Evolutionary conservation across 108 stramenopile genomes (phyloP), one percentile per base, ranked within the genome.

Genomic region (Nitzschia palea): DNA sequence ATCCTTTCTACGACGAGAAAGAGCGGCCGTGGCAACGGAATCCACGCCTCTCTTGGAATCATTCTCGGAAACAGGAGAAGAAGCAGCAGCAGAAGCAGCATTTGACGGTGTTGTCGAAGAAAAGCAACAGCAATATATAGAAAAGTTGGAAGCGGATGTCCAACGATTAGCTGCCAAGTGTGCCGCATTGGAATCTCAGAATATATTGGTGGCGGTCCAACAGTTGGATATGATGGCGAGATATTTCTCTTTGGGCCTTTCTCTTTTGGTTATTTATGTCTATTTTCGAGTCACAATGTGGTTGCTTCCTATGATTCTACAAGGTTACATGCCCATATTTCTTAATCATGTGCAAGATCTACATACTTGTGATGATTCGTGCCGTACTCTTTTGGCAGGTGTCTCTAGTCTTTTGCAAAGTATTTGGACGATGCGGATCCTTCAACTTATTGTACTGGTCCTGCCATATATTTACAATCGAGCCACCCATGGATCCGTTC

Each of bases 191-290:
- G 72, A 73, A 58, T 67, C 72, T 1, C 72, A 73, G 37, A 73
- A 73, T 31, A 73, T 73, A 25, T 30, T 73, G 10, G 72, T 64
- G 10, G 30, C 72, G 15, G 72, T 64, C 4, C 72, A 73, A 52
- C 55, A 57, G 43, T n/a, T 73, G 17, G 72, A 73, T 43, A 15
- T 56, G 6, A 47, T 65, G 9, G 55, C 65, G 5, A 28, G 52
- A 48, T 48, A 25, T 33, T 50, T 64, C 18, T 28, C 72, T 5
- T 28, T 36, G 1, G 9, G 9, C 9, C 18, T 64, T 27, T 58
- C 52, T 25, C 10, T 34, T 36, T 5, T 54, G 4, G 54, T 33
- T 12, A n/a, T 73, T 10, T 64, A 65, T 25, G 23, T 33, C 6
- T 57, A 57, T 20, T 65, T 54, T 55, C 20, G 27, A n/a, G 36